These are phyloP conservation scores for Backusella luteola DNA, from an alignment of 192 early-diverging fungal species.

Conservation along the genomic window DNA sequence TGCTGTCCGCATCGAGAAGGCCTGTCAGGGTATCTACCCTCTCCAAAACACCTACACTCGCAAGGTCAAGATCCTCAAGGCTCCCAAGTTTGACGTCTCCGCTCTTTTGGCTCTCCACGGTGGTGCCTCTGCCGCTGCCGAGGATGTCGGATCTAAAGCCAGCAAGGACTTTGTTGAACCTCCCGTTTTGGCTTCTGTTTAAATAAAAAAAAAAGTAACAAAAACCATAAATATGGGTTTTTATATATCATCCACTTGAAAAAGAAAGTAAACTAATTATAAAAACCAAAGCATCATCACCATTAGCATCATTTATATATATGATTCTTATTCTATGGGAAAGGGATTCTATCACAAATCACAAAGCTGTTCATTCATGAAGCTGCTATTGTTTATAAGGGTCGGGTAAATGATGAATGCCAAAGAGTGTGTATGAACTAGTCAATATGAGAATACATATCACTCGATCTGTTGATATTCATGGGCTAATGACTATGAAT, in stretches of 20 bases:
- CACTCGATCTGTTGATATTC: too few relatives aligned
- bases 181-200: slow-evolving; percentile 42
- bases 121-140: slow-evolving; percentile 72
- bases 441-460: too few relatives aligned
- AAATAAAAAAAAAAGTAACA: neutral
- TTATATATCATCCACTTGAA: neutral
- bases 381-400: too few relatives aligned
- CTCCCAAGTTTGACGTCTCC: slow-evolving; percentile 91
- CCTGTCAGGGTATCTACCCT: slow-evolving; percentile 94
- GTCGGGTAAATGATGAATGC: too few relatives aligned
- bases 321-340: neutral
- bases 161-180: slow-evolving; percentile 84
- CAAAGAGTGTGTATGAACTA: too few relatives aligned
- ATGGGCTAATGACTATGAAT: too few relatives aligned
- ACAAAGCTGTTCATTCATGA: too few relatives aligned
- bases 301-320: neutral
- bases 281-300: too few relatives aligned
- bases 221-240: neutral
- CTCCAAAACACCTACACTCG: slow-evolving; percentile 93
- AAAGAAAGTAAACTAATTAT: neutral
- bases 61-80: slow-evolving; percentile 99
- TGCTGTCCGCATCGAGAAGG: slow-evolving; percentile 97
- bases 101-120: slow-evolving; percentile 97
- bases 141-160: slow-evolving; percentile 77
- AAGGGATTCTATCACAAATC: too few relatives aligned